phyloP scores from a whole-genome alignment of 805 yeast genomes.

The Citeromyces nyonsensis region DNA sequence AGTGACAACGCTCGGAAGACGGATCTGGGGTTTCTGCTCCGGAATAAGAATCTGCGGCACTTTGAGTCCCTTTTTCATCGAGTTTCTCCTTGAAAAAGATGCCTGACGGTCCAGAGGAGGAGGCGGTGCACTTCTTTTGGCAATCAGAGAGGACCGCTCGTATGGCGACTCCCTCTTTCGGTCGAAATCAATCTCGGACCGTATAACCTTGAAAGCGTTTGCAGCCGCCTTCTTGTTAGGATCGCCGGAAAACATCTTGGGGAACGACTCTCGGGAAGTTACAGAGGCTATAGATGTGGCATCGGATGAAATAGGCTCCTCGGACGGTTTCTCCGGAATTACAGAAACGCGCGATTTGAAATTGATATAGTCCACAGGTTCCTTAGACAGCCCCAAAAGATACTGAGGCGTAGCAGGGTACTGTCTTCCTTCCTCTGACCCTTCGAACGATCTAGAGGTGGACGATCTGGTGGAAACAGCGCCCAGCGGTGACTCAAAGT shows the following conservation, averaged over 20 bases:
- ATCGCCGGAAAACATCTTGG: slow-evolving; percentile 4
- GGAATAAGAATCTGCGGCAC: neutral
- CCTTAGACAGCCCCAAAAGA: slow-evolving; percentile 25
- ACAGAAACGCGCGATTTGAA: slow-evolving; percentile 26
- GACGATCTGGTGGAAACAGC: too few species aligned
- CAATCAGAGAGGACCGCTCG: slow-evolving; percentile 37
- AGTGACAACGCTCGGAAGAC: neutral
- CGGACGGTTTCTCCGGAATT: neutral
- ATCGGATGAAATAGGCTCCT: neutral
- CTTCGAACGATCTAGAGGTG: slow-evolving; percentile 36
- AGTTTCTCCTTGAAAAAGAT: neutral
- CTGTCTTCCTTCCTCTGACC: slow-evolving; percentile 20
- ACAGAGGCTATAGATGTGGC: neutral
- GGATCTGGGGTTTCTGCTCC: neutral
- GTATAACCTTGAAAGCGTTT: slow-evolving; percentile 47
- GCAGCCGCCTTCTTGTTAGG: slow-evolving; percentile 7
- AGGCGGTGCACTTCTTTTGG: slow-evolving; percentile 58
- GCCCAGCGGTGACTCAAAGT: slow-evolving; percentile 10
- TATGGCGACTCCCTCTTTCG: slow-evolving; percentile 66
- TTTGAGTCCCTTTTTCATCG: neutral
- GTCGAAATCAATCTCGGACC: slow-evolving; percentile 74
- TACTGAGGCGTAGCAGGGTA: slow-evolving; percentile 64
- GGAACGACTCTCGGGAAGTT: too few species aligned
- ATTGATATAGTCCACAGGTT: slow-evolving; percentile 34
- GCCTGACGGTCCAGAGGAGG: slow-evolving; percentile 25